A percentile compares a stretch with the other conserved stretches of the same genome.
These are phyloP conservation scores for Globisporangium takayamanum DNA, from an alignment of 352 stramenopile species.

Conservation along the genomic window DNA sequence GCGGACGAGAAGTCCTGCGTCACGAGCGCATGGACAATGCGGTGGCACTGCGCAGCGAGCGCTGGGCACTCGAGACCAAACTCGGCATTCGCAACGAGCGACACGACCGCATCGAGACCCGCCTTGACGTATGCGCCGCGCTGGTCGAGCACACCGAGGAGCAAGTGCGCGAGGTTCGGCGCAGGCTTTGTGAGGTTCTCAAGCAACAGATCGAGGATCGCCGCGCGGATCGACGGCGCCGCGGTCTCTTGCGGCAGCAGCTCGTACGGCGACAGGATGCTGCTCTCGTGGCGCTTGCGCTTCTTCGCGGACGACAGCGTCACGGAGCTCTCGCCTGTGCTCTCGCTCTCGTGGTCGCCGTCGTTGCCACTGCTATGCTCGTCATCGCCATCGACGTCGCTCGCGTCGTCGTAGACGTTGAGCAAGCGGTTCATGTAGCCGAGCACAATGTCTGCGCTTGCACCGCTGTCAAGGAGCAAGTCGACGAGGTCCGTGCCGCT, in stretches of 20 bases:
- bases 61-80: constrained; percentile 62
- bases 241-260: constrained; percentile 34
- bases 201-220: constrained; percentile 71
- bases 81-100: constrained; percentile 63
- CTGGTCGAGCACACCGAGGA: constrained; percentile 54
- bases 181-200: constrained; percentile 72
- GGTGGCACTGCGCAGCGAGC: constrained; percentile 57
- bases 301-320: constrained; percentile 36
- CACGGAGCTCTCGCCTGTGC: constrained; percentile 21
- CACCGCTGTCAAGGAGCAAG: constrained; percentile 57
- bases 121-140: constrained; percentile 38
- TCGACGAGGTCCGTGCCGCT: constrained; percentile 54
- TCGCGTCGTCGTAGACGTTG: constrained; percentile 50
- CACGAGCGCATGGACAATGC: constrained; percentile 56
- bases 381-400: constrained; percentile 17
- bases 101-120: constrained; percentile 59
- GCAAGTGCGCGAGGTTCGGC: constrained; percentile 67
- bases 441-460: constrained; percentile 59
- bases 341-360: constrained; percentile 12
- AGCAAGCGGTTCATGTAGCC: constrained; percentile 78
- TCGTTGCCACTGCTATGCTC: constrained; percentile 9
- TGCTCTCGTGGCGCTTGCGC: constrained; percentile 34
- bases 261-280: constrained; percentile 40
- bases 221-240: constrained; percentile 44
- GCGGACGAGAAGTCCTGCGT: constrained; percentile 64